Evolutionary conservation across 2,329 filamentous ascomycete species (phyloP).

Genomic region (Aspergillus pseudoterreus): DNA sequence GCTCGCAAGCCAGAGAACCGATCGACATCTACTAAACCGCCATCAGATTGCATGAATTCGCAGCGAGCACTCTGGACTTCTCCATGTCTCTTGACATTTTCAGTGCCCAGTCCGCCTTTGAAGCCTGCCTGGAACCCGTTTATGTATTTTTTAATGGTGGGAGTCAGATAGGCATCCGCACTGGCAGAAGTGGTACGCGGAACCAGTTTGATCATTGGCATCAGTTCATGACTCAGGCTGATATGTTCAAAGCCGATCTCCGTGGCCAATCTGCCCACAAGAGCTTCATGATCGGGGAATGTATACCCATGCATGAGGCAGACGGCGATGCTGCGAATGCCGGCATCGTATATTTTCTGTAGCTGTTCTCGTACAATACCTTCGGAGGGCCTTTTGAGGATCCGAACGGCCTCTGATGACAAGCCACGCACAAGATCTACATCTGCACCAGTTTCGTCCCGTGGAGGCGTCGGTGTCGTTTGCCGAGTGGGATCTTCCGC

Average conservation of each 20-base stretch:
- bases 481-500: conserved; percentile 69
- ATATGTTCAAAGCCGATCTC: conserved; percentile 83
- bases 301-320: conserved; percentile 92
- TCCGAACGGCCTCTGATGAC: conserved; percentile 65
- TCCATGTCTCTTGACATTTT: neutral
- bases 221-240: conserved; percentile 60
- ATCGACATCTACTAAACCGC: conserved; percentile 52
- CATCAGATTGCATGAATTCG: conserved; percentile 81
- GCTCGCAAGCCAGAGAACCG: conserved; percentile 77
- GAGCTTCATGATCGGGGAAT: conserved; percentile 77
- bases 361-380: conserved; percentile 56
- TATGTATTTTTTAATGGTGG: conserved; percentile 71
- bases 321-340: conserved; percentile 79
- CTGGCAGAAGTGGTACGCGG: conserved; percentile 72
- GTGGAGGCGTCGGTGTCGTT: conserved; percentile 18
- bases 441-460: conserved; percentile 50
- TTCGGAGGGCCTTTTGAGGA: conserved; percentile 58
- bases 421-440: neutral
- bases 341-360: conserved; percentile 63
- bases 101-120: conserved; percentile 48
- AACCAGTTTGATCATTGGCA: conserved; percentile 85
- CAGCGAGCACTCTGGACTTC: neutral
- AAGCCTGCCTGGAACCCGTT: conserved; percentile 75
- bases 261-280: conserved; percentile 70
- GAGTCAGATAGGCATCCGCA: conserved; percentile 76